Base-by-base conservation (phyloP, 2,329 filamentous ascomycete genomes). In the Fusarium tricinctum region DNA sequence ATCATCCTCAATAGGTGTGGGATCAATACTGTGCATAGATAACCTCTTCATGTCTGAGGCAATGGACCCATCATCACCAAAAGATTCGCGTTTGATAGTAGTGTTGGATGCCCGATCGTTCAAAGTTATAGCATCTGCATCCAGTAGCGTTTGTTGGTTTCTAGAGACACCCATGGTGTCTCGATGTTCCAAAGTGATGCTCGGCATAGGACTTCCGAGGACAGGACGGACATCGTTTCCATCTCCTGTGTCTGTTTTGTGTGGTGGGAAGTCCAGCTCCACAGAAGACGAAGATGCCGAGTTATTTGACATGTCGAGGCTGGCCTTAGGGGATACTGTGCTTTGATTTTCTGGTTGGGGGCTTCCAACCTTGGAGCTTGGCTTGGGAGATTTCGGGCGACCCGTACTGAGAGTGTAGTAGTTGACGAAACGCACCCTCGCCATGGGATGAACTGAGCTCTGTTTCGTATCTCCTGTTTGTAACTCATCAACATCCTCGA, bases 391-490 rank as follows among this genome's bases (percentile, higher is more conserved):
- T 70, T 91, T 94, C 3, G 85, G 84, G 60, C 88, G 84, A 5
- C 94, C 94, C 12, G 91, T 91, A 69, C 92, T 94, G n/a, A 92
- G 86, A 2, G 94, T 97, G 76, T 95, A 97, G 77, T 97, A 97
- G 75, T 97, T 97, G 58, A 93, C 84, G 73, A 97, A 97, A 17
- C 93, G 86, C 13, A 96, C 87, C 52, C 90, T 83, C 4, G 82
- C 81, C 3, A 81, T 73, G 5, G 80, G 61, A 3, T 60, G 61
- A 14, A 51, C 38, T 4, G 69, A 58, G 19, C 69, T 63, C 2
- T 68, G 50, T 5, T 69, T 45, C 57, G 58, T 28, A 19, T 69
- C 45, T 66, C 54, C 44, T 71, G 66, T 49, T 74, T 72, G 78
- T 3, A 85, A 72, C 66, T 91, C 88, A 58, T 92, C 86, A 6